Conservation (phyloP, 2,329 filamentous ascomycete species). For the Diaporthe humulicola region DNA sequence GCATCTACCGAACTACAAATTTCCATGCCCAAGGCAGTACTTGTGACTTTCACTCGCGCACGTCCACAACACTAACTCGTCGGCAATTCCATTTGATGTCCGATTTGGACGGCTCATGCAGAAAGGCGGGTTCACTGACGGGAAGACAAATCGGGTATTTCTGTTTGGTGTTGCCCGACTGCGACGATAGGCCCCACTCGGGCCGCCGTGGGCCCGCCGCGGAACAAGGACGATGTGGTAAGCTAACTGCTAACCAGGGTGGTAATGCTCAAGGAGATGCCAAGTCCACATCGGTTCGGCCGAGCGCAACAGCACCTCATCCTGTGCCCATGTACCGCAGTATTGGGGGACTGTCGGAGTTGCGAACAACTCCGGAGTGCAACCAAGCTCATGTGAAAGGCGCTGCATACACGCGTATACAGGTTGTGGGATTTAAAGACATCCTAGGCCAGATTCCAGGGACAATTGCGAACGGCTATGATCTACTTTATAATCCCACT, state of each 20-base stretch:
- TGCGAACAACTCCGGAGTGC: conserved; percentile 13
- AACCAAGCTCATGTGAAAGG: background rate
- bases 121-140: background rate
- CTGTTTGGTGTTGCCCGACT: background rate
- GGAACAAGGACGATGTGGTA: background rate
- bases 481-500: background rate
- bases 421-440: background rate
- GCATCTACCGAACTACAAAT: too few species aligned
- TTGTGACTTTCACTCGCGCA: too few species aligned
- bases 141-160: conserved; percentile 4
- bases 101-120: background rate
- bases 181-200: background rate
- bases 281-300: background rate
- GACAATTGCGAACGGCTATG: background rate
- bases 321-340: background rate
- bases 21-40: too few species aligned
- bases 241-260: background rate
- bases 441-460: background rate
- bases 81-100: background rate
- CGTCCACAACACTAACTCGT: too few species aligned
- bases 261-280: background rate
- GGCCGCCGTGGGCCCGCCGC: background rate
- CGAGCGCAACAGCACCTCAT: background rate
- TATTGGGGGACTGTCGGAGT: background rate
- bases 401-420: background rate